Evolutionary conservation across 208 protist genomes (phyloP), one percentile per base, ranked within the genome.

Genomic region (Trypanosoma lewisi): DNA sequence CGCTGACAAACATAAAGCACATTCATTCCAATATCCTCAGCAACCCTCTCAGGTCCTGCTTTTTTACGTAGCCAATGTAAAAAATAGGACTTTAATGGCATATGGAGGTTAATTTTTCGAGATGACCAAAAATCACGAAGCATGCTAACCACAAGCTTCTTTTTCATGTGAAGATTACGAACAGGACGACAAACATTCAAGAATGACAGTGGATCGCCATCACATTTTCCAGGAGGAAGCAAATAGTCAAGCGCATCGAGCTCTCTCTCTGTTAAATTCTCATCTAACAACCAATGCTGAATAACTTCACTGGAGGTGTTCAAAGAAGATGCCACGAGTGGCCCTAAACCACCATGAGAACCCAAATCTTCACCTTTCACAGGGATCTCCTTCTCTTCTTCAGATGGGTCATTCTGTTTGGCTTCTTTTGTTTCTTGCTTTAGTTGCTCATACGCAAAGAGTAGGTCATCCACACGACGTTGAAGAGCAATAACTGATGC

Each of bases 21-120:
- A 61, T 96, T 96, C 9, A 90, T 7, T 11, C 81, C 84, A 25
- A 96, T 66, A 31, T 87, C 80, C 45, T 79, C 78, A 5, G 66
- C 83, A 0, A 55, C 52, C 1, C 30, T 63, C 21, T 63, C 57
- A 12, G 58, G 53, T 23, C 84, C 89, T 12, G 76, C 67, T 62
- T 86, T 69, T 33, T 59, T 68, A n/a, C 33, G 67, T 12, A 92
- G 59, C 87, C 89, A 96, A n/a, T 83, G 58, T 16, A 83, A 21
- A 54, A 91, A 85, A 50, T 78, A 86, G 36, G 66, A 54, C 14
- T 65, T 75, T 37, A 89, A 54, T 49, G 53, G 57, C 31, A 70
- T 6, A 2, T 75, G 54, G 27, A 50, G 67, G 23, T 80, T 21
- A 28, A 39, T 27, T 25, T 80, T 70, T 25, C 85, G 78, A 12